Base-by-base conservation (phyloP, 73 alveolate genomes). In the Paraurostyla sp. region DNA sequence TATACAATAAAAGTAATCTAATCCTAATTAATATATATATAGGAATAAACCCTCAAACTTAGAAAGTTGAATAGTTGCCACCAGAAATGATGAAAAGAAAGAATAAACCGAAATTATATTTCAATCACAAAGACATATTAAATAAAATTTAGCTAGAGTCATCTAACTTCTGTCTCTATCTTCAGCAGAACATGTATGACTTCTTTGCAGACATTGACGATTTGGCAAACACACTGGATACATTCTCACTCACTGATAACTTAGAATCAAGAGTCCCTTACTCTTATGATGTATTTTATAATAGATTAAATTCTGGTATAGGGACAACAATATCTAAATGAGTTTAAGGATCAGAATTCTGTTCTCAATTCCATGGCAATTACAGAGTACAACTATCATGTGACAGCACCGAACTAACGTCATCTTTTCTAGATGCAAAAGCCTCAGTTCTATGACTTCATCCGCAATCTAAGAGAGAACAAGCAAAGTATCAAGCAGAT, bases 181-280 rank as follows among this genome's bases (percentile, higher is more conserved):
- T 89, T 22, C 85, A 89, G 16, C 43, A 89, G 50, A 89, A 89
- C 76, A 89, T 89, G 88, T 48, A 22, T 30, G 92, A 89, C 54
- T 81, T 80, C 49, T 89, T 49, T 62, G 51, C 42, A 9, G 83
- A 60, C 50, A 81, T 89, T 43, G 87, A 60, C 0, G 95, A 89
- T 52, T 20, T 80, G 32, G 92, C 92, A 0, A 81, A 89, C 25
- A 29, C 71, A 0, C 62, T 80, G 20, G 89, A 89, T 35, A 69
- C 30, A 0, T 89, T 80, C 84, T 63, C 92, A 0, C 36, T 7
- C 25, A 80, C 83, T 35, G 95, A 89, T 40, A 25, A 23, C 42
- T 25, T 38, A 36, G 32, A 27, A 32, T 41, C 6, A 27, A 16
- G 52, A n/a, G 25, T 76, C 22, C 22, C 71, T 6, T 87, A 76